Evolutionary conservation across 805 yeast species (phyloP).

Genomic region (Sporopachydermia lactativora): DNA sequence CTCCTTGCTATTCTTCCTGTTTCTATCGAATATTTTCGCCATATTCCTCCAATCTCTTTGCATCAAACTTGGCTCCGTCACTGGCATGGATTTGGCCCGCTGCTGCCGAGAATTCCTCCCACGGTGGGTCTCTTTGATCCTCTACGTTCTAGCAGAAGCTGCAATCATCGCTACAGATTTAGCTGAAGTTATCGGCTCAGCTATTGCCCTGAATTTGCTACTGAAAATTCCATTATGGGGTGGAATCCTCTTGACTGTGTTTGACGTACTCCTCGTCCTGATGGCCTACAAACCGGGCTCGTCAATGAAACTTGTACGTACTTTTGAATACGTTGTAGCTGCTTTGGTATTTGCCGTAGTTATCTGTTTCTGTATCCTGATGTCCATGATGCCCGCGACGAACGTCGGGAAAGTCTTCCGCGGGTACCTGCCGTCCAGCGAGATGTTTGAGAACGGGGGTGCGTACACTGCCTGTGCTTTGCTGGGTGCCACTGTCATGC

Average conservation of each 20-base stretch:
- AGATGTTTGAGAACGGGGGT: slow-evolving; percentile 45
- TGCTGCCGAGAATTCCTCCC: slow-evolving; percentile 71
- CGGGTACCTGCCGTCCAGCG: slow-evolving; percentile 48
- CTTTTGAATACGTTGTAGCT: slow-evolving; percentile 75
- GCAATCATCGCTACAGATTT: slow-evolving; percentile 93
- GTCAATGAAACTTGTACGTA: slow-evolving; percentile 59
- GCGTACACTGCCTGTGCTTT: slow-evolving; percentile 72
- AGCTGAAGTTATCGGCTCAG: slow-evolving; percentile 97
- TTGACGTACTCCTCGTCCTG: slow-evolving; percentile 75
- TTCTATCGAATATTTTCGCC: slow-evolving; percentile 75
- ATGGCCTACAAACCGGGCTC: slow-evolving; percentile 84
- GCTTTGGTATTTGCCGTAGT: slow-evolving; percentile 70
- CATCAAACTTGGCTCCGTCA: slow-evolving; percentile 82
- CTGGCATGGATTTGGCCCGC: slow-evolving; percentile 85
- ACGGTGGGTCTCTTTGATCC: slow-evolving; percentile 27
- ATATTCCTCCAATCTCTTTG: slow-evolving; percentile 75
- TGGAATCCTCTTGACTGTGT: slow-evolving; percentile 75
- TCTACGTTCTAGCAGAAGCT: slow-evolving; percentile 71
- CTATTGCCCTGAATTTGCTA: slow-evolving; percentile 78
- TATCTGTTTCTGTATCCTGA: slow-evolving; percentile 68
- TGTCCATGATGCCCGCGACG: slow-evolving; percentile 46
- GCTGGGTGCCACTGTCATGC: slow-evolving; percentile 92
- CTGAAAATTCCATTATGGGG: slow-evolving; percentile 64
- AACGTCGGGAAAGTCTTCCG: slow-evolving; percentile 45
- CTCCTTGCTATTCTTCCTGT: slow-evolving; percentile 61